Percentiles rank a stretch among this genome's conserved stretches.
Conservation (phyloP, 805 yeast genomes). For the Teunomyces gatunensis region DNA sequence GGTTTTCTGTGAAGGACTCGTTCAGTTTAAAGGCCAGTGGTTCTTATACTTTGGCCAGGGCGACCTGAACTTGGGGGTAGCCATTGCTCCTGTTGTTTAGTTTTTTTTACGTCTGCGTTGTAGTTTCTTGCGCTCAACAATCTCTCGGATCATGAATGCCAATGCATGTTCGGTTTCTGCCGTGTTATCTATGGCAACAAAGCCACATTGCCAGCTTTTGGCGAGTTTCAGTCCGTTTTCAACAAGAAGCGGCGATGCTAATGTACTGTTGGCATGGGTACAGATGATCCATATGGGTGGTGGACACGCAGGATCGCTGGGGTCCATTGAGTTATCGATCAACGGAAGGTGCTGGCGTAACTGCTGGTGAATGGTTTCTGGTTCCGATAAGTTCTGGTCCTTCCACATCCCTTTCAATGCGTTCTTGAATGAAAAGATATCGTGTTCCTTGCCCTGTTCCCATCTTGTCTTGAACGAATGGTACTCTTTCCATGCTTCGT, state of each 20-base stretch:
- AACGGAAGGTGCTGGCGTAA: slow-evolving; percentile 28
- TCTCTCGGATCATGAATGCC: slow-evolving; percentile 57
- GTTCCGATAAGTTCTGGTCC: slow-evolving; percentile 25
- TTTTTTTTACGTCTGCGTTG: slow-evolving; percentile 11
- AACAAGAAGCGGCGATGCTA: slow-evolving; percentile 59
- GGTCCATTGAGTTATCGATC: slow-evolving; percentile 29
- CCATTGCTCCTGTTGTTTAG: slow-evolving; percentile 20
- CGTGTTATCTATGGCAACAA: slow-evolving; percentile 59
- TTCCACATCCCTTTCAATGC: slow-evolving; percentile 61
- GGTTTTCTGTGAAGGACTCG: slow-evolving; percentile 43
- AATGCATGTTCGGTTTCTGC: slow-evolving; percentile 55
- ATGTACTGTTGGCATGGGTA: slow-evolving; percentile 56
- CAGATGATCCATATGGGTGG: slow-evolving; percentile 72
- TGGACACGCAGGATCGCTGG: slow-evolving; percentile 33
- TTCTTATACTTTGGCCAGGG: slow-evolving; percentile 44
- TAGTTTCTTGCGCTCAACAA: slow-evolving; percentile 45
- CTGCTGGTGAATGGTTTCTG: slow-evolving; percentile 22
- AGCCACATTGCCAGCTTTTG: slow-evolving; percentile 61
- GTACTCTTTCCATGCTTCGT: slow-evolving; percentile 75
- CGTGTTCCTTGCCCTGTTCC: slow-evolving; percentile 66
- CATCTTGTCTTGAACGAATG: slow-evolving; percentile 52
- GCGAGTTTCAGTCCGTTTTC: slow-evolving; percentile 60
- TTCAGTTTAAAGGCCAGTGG: slow-evolving; percentile 42
- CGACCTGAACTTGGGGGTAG: slow-evolving; percentile 42
- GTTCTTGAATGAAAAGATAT: slow-evolving; percentile 57